Percentiles rank a stretch among this genome's conserved stretches.
Conservation (phyloP, 2,329 filamentous ascomycete genomes). For the Penicillium expansum region DNA sequence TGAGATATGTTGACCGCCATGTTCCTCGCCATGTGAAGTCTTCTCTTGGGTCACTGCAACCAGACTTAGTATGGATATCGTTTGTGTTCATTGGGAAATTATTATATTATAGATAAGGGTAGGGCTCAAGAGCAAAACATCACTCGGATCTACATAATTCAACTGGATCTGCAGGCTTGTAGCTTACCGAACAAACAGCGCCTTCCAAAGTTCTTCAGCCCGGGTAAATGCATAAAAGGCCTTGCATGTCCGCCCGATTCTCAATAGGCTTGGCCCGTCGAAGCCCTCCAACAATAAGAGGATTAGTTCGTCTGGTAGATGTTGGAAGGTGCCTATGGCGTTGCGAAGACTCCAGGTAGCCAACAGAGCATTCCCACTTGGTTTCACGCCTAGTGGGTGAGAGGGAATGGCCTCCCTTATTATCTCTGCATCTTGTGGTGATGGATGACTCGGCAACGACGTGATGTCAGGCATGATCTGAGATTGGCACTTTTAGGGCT, state of each 20-base stretch:
- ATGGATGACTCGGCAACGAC: constrained; percentile 25
- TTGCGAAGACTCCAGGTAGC: constrained; percentile 64
- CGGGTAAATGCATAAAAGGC: constrained; percentile 82
- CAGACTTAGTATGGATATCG: constrained; percentile 17
- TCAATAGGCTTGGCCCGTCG: constrained; percentile 60
- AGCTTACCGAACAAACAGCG: constrained; percentile 79
- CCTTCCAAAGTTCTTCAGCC: constrained; percentile 85
- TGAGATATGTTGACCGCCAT: constrained; percentile 78
- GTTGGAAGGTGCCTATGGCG: constrained; percentile 63
- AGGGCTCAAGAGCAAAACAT: not conserved
- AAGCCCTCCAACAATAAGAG: constrained; percentile 72
- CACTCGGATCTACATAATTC: constrained; percentile 9
- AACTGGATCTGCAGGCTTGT: constrained; percentile 2
- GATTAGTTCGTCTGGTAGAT: constrained; percentile 77
- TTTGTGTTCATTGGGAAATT: not conserved
- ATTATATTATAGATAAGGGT: not conserved
- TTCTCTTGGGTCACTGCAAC: constrained; percentile 29
- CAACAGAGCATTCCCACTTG: constrained; percentile 77
- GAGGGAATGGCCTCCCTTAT: constrained; percentile 59
- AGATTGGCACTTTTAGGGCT: constrained; percentile 20
- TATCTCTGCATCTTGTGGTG: constrained; percentile 18
- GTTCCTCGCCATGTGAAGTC: constrained; percentile 71
- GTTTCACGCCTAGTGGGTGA: constrained; percentile 82
- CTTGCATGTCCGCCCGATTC: constrained; percentile 74
- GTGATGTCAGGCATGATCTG: constrained; percentile 36